Evolutionary conservation across 441 rosid genomes (phyloP), one percentile per base, ranked within the genome.

Genomic region (Flueggea neowawraea): DNA sequence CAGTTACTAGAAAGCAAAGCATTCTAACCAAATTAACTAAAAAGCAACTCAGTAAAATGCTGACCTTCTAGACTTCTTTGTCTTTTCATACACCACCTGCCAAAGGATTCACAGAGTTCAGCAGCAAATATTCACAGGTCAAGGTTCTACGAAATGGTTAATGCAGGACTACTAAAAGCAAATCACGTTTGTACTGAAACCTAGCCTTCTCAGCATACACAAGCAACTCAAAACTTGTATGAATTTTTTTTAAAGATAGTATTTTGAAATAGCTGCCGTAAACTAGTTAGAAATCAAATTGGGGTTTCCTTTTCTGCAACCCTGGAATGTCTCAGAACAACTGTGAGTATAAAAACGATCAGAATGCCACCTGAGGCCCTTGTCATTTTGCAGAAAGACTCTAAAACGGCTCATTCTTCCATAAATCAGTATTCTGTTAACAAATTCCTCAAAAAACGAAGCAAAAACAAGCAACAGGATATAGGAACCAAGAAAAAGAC

Each of bases 61-160:
- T 61, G 39, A 80, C 84, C 77, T 74, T 71, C 60, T 67, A 41
- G 79, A 62, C 44, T 76, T 54, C 47, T 22, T 22, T 22, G 61
- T 60, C 57, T 52, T 74, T 36, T 74, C 72, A 43, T 53, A 55
- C 22, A 64, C 55, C 10, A 69, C 81, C 79, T 76, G 84, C 67
- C 41, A 64, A 73, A 61, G 28, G 2, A 22, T 61, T 63, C 43
- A 56, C 43, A 57, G 41, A 62, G 41, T 9, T 43, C 49, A 62
- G 31, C 28, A 22, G 28, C 1, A 22, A 22, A 0, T 22, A 0
- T 22, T 22, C 28, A 22, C 28, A 22, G 28, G 28, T 22, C 28
- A 22, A 22, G 28, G 28, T 45, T 56, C 39, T 47, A 31, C 51
- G 32, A 73, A 32, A 59, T 55, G 54, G 54, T 33, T 11, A 6